Base-by-base conservation (phyloP, 2,329 filamentous ascomycete genomes). In the Curvularia sp. region DNA sequence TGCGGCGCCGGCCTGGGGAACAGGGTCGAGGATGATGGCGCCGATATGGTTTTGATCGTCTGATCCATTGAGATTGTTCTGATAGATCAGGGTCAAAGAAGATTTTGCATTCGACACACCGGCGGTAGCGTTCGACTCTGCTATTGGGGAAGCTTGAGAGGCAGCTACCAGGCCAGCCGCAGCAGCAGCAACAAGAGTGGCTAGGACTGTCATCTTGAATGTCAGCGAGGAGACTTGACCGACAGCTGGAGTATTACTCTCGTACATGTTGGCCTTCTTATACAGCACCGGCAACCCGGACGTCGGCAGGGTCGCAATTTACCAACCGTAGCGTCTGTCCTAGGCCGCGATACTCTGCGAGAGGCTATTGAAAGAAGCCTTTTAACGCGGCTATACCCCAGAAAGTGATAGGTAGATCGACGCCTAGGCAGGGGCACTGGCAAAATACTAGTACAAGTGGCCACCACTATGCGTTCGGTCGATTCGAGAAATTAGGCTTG, bases 21-120 rank as follows among this genome's bases (percentile, higher is more conserved):
- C 70, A 3, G 79, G 71, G 53, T 83, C 82, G 41, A 85, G 71
- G 7, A 85, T 69, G 42, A 85, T 79, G 3, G 82, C 82, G 10
- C 82, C 80, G 18, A 82, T 73, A 64, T 85, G 83, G 60, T 84
- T 84, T 25, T 68, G 74, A 70, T 84, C 81, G 59, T 86, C 83
- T 0, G 81, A 81, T 7, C 73, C 76, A 65, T 86, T 86, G 23
- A 85, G 73, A 39, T 84, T 84, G 70, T 85, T 85, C 65, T 84
- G 82, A 58, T 82, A 85, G 8, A 84, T 67, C 6, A 84, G 72
- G 0, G 81, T 83, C 52, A 84, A 65, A 1, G 82, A 84, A 1
- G 78, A 81, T 23, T 77, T 64, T 2, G 67, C 67, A 36, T 74
- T 75, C 1, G 70, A 68, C 1, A 63, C 59, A 39, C 47, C 36